These are phyloP conservation scores for Fusarium proliferatum DNA, from an alignment of 2,329 filamentous ascomycete species.

Conservation along the genomic window DNA sequence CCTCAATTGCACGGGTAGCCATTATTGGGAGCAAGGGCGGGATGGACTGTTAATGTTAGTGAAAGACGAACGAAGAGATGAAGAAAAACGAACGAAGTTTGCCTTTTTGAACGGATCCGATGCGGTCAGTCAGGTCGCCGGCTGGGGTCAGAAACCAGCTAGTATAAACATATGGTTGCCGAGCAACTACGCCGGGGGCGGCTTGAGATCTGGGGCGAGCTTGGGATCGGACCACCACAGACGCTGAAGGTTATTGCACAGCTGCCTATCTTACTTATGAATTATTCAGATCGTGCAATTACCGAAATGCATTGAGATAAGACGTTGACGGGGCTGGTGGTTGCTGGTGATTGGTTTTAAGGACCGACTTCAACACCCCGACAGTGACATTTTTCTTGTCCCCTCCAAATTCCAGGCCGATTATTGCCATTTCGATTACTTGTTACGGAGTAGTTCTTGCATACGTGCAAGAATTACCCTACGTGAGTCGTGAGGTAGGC, in stretches of 20 bases:
- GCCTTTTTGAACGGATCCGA: conserved; percentile 25
- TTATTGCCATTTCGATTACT: neutral
- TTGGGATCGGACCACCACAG: conserved; percentile 4
- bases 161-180: conserved; percentile 28
- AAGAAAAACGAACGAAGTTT: conserved; percentile 25
- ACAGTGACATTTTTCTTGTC: neutral
- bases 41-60: conserved; percentile 40
- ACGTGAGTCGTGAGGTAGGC: neutral
- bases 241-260: neutral
- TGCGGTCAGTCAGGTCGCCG: conserved; percentile 17
- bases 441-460: neutral
- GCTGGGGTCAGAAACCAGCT: conserved; percentile 17
- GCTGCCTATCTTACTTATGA: neutral
- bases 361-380: neutral
- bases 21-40: conserved; percentile 53
- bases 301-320: neutral
- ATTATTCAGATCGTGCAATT: neutral
- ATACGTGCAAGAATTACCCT: neutral
- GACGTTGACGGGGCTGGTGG: neutral
- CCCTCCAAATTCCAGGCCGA: no score
- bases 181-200: conserved; percentile 14
- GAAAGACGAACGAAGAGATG: conserved; percentile 10
- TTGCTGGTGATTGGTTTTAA: neutral
- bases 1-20: conserved; percentile 83
- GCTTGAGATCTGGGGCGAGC: conserved; percentile 3